phyloP scores from a whole-genome alignment of 2,329 filamentous ascomycete genomes.

The Sarocladiaceae sp. region DNA sequence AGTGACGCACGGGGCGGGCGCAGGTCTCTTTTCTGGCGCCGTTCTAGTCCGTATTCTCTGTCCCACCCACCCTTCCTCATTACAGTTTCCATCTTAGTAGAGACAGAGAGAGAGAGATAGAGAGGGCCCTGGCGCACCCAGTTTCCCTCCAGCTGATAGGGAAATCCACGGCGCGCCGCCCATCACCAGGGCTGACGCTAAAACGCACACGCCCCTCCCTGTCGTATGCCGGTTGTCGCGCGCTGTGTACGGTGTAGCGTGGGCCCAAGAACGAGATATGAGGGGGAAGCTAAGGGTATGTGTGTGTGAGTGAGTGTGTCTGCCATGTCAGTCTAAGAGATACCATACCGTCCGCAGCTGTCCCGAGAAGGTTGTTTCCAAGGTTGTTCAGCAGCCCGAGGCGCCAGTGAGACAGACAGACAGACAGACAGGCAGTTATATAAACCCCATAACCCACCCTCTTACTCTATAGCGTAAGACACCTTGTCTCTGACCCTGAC shows the following conservation, averaged over 20 bases:
- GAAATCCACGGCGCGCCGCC: slow-evolving; percentile 1
- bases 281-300: not conserved
- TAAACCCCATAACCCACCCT: not conserved
- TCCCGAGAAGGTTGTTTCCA: slow-evolving; percentile 5
- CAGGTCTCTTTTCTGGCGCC: slow-evolving; percentile 7
- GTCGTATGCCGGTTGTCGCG: too few species aligned
- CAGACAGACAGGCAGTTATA: not conserved
- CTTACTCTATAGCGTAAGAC: too few species aligned
- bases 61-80: too few species aligned
- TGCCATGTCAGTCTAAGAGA: too few species aligned
- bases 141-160: slow-evolving; percentile 5
- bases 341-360: not conserved
- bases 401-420: not conserved
- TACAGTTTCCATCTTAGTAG: too few species aligned
- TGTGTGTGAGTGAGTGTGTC: not conserved
- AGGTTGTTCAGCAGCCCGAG: slow-evolving; percentile 1
- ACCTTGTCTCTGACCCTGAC: not conserved
- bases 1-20: slow-evolving; percentile 1
- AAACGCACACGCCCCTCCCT: not conserved
- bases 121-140: too few species aligned
- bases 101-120: too few species aligned
- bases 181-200: not conserved
- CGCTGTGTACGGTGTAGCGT: too few species aligned
- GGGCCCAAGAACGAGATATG: not conserved
- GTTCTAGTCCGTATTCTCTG: slow-evolving; percentile 6